Base-by-base conservation (phyloP, 1,284 basidiomycete genomes). In the Kalmanozyma brasiliensis region DNA sequence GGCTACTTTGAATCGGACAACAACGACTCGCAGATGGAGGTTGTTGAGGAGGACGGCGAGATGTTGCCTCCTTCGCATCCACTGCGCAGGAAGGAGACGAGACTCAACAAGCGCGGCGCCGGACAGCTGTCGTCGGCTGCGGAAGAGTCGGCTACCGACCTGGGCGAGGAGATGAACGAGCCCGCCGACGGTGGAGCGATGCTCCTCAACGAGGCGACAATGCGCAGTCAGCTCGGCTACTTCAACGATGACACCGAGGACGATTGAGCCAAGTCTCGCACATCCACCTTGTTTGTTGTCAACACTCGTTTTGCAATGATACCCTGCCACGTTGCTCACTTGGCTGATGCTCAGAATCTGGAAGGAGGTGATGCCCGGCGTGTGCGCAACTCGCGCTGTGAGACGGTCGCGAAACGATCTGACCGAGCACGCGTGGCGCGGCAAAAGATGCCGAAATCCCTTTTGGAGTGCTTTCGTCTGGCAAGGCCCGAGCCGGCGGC, bases 131-230 rank as follows among this genome's bases (percentile, higher is more conserved):
- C 56, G 23, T 52, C 60, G 8, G 69, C 56, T 1, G 60, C 58
- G 2, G 60, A 58, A 42, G 60, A 67, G 30, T 64, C 66, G 19
- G 38, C 30, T 13, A 46, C 67, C 16, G 67, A 70, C 40, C 36
- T 70, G 30, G 66, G 66, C 16, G 56, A 59, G 16, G 61, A 65
- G 14, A 41, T 70, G 14, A 69, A 73, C 24, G 60, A 69, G 23
- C 53, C 49, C 26, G 68, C 53, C 0, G 61, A 69, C 20, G 56
- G 53, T 2, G 51, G n/a, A 7, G 42, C 56, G n/a, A 45, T 61
- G 16, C 52, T 59, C 13, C 29, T 49, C 16, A 41, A 13, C 3
- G 14, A 49, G 2, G 59, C 56, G 8, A 46, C 41, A 16, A 75
- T 73, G 62, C 60, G 73, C 13, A 42, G 37, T 16, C 30, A 57